Base-by-base conservation (phyloP, 2,329 filamentous ascomycete genomes). In the Bipolaris oryzae region DNA sequence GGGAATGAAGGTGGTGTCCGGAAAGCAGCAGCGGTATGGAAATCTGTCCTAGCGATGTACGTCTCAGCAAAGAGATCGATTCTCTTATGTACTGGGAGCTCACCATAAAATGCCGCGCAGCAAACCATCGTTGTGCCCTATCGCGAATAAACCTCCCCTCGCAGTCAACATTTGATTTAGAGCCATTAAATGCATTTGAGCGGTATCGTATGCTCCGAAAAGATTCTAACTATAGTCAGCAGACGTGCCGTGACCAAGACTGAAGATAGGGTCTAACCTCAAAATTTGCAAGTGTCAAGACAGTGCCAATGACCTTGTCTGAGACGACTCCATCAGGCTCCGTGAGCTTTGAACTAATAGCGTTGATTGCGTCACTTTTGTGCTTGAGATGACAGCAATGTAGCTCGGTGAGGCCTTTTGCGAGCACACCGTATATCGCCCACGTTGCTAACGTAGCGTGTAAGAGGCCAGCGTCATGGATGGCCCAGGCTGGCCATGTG, bases 391-490 rank as follows among this genome's bases (percentile, higher is more conserved):
- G 60, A 3, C 64, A 63, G 0, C 68, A 50, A 9, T 50, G 41
- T 10, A 69, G 37, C 6, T 57, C 41, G 23, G 28, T 53, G 42
- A 61, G 37, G 1, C 59, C 60, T 25, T 52, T 51, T 6, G 60
- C 58, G 5, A 72, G 53, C 31, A 65, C 56, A 10, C 66, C 66
- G 34, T 71, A 69, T 9, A 72, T 47, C 20, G 68, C 69, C 67
- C 68, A 70, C 11, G 66, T 69, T n/a, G 69, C 68, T 13, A 72
- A 44, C 1, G 68, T 69, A 1, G 66, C 67, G 43, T 72, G 69
- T 7, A 70, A 42, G 5, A 72, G 33, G 7, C 66, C 66, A 1
- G 64, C 60, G 34, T 71, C 68, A n/a, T 57, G 52, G 1, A 60
- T 57, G 21, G 70, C 61, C 50, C 71, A 66, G 2, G 57, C 43